phyloP scores from a whole-genome alignment of 2,329 filamentous ascomycete species.

The Tolypocladium endophyticum region DNA sequence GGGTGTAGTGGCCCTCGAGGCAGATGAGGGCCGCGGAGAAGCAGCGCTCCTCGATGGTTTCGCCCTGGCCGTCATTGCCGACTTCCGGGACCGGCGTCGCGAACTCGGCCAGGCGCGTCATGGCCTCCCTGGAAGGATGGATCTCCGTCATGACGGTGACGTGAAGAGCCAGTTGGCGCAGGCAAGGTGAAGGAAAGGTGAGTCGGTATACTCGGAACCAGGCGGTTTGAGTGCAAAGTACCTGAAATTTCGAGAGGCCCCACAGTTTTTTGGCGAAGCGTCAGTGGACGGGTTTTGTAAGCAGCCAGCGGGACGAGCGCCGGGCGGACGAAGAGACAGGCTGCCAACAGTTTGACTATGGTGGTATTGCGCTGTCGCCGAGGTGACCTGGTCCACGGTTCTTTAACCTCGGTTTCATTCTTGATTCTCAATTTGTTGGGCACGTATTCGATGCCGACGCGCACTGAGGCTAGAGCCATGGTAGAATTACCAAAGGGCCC shows the following conservation, averaged over 20 bases:
- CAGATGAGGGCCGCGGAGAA: slow-evolving; percentile 51
- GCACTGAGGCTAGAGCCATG: too few relatives aligned
- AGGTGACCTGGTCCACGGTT: too few relatives aligned
- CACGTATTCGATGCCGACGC: too few relatives aligned
- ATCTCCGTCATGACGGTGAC: not conserved
- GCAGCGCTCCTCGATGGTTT: slow-evolving; percentile 53
- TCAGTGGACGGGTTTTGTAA: not conserved
- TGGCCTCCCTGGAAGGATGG: slow-evolving; percentile 4
- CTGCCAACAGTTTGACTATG: not conserved
- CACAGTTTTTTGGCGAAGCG: not conserved
- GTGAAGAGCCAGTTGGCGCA: not conserved
- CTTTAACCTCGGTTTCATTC: not conserved
- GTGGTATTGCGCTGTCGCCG: not conserved
- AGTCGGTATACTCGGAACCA: not conserved
- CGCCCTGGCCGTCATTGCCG: slow-evolving; percentile 12
- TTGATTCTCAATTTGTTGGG: too few relatives aligned
- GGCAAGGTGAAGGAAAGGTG: not conserved
- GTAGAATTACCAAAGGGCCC: too few relatives aligned
- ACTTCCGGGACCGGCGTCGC: slow-evolving; percentile 6
- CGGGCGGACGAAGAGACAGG: not conserved
- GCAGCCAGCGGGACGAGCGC: not conserved
- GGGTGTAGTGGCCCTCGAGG: slow-evolving; percentile 50
- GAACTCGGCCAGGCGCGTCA: slow-evolving; percentile 16
- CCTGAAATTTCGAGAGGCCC: not conserved
- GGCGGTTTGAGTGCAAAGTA: not conserved